Evolutionary conservation across 169 alveolate genomes (phyloP).

Genomic region (Plasmodium coatneyi): DNA sequence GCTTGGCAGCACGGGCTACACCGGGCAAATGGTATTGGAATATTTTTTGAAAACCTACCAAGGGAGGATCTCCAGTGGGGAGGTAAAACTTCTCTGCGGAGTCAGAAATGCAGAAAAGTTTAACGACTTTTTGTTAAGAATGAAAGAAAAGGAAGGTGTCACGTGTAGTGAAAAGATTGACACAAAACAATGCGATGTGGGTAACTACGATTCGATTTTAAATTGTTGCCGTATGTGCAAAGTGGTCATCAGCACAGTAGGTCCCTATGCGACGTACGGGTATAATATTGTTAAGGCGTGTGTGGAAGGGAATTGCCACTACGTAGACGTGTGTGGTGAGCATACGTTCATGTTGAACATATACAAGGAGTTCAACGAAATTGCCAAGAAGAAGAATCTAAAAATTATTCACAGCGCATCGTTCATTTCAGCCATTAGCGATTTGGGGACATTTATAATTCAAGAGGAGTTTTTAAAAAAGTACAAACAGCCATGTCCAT

Average conservation of each 20-base stretch:
- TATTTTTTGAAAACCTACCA: conserved; percentile 47
- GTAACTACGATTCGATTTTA: conserved; percentile 24
- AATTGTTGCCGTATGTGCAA: conserved; percentile 27
- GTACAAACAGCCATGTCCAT: conserved; percentile 36
- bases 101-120: conserved; percentile 36
- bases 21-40: conserved; percentile 73
- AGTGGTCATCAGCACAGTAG: conserved; percentile 56
- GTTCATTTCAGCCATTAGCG: conserved; percentile 69
- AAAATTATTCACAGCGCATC: conserved; percentile 74
- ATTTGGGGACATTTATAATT: conserved; percentile 52
- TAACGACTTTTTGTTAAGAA: not conserved
- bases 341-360: conserved; percentile 43
- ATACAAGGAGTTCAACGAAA: conserved; percentile 56
- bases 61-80: conserved; percentile 13
- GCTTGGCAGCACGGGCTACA: conserved; percentile 67
- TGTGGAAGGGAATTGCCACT: conserved; percentile 28
- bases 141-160: conserved; percentile 14
- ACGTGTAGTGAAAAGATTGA: conserved; percentile 19
- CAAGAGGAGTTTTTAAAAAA: conserved; percentile 32
- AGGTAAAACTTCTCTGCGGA: conserved; percentile 42
- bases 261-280: conserved; percentile 65
- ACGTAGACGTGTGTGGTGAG: conserved; percentile 63
- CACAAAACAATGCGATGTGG: conserved; percentile 34
- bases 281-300: conserved; percentile 61
- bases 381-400: conserved; percentile 35